Evolutionary conservation across 345 rosid genomes (phyloP).

Genomic region (Noccaea caerulescens): DNA sequence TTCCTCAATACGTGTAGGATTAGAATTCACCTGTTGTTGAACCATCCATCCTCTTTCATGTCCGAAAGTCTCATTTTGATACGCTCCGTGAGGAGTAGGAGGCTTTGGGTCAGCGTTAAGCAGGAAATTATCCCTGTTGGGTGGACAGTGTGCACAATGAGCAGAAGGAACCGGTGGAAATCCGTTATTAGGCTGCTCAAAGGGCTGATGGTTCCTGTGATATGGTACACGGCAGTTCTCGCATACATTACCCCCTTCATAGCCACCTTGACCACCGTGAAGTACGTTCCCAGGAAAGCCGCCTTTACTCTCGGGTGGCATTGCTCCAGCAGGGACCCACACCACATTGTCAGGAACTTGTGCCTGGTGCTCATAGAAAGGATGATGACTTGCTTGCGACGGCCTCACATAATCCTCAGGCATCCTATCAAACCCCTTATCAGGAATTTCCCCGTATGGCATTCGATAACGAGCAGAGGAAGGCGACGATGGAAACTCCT

Average conservation of each 20-base stretch:
- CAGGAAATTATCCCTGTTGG: constrained; percentile 57
- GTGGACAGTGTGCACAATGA: constrained; percentile 61
- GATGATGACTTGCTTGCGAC: constrained; percentile 58
- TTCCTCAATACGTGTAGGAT: constrained; percentile 60
- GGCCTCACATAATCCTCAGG: constrained; percentile 74
- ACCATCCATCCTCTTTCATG: constrained; percentile 82
- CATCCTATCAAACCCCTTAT: constrained; percentile 63
- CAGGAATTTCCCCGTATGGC: constrained; percentile 69
- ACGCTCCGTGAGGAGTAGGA: constrained; percentile 50
- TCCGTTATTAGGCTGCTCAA: constrained; percentile 69
- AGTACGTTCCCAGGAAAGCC: constrained; percentile 76
- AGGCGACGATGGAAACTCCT: constrained; percentile 80
- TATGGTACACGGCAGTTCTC: constrained; percentile 63
- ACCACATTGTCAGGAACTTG: constrained; percentile 67
- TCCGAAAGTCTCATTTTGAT: constrained; percentile 60
- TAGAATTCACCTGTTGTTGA: constrained; percentile 66
- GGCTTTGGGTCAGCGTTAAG: constrained; percentile 62
- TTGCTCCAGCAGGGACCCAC: constrained; percentile 74
- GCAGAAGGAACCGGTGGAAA: constrained; percentile 50
- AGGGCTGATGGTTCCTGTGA: constrained; percentile 63
- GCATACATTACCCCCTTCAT: constrained; percentile 68
- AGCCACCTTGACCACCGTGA: constrained; percentile 55
- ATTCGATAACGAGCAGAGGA: constrained; percentile 69
- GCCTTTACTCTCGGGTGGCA: constrained; percentile 61
- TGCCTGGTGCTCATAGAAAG: constrained; percentile 57